A percentile compares a stretch with the other conserved stretches of the same genome.
phyloP scores from a whole-genome alignment of 2,329 filamentous ascomycete genomes.

The Botrytis fabae region DNA sequence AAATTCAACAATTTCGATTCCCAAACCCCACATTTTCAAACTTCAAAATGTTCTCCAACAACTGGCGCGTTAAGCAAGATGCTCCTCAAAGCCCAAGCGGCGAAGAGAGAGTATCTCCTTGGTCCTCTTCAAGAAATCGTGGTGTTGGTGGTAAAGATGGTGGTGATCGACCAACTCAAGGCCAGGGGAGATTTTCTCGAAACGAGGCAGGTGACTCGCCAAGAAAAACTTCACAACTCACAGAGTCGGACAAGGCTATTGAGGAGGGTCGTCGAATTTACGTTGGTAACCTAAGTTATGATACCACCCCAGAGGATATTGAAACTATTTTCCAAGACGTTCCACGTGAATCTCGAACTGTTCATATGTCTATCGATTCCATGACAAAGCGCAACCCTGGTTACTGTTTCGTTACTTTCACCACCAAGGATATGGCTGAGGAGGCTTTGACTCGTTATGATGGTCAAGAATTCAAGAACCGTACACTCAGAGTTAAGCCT shows the following conservation, averaged over 20 bases:
- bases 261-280: constrained; percentile 46
- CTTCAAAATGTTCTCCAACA: constrained; percentile 33
- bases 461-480: constrained; percentile 55
- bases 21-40: background rate
- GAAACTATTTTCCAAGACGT: constrained; percentile 48
- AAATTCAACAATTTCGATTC: constrained; percentile 18
- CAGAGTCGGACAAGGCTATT: constrained; percentile 31
- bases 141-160: constrained; percentile 12
- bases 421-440: constrained; percentile 56
- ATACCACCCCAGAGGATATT: constrained; percentile 52
- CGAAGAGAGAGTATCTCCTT: constrained; percentile 16
- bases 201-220: constrained; percentile 20
- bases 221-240: constrained; percentile 28
- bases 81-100: constrained; percentile 21
- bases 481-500: constrained; percentile 63
- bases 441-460: constrained; percentile 58
- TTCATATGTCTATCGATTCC: constrained; percentile 69
- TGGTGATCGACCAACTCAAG: constrained; percentile 12
- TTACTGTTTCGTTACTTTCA: constrained; percentile 73
- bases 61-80: constrained; percentile 35
- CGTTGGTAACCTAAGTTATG: constrained; percentile 56
- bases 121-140: constrained; percentile 12
- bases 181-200: constrained; percentile 22
- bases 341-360: constrained; percentile 50
- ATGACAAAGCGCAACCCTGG: constrained; percentile 69